Evolutionary conservation across 208 protist genomes (phyloP).

Genomic region (Trypanosoma vivax): DNA sequence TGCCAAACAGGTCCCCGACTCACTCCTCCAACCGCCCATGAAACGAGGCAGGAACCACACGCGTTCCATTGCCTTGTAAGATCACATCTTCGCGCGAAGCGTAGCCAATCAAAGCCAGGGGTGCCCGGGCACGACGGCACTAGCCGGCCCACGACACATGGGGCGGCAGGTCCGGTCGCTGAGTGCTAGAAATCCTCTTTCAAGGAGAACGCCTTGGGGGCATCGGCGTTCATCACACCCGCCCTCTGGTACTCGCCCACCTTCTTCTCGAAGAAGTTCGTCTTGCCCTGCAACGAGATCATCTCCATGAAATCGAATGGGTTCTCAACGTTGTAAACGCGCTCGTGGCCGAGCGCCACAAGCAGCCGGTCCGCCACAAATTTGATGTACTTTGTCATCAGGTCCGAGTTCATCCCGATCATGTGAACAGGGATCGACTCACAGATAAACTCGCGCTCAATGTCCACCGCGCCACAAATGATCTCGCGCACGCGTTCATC

Average conservation of each 20-base stretch:
- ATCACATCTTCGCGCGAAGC: no score
- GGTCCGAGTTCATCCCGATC: constrained; percentile 98
- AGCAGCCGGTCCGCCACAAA: constrained; percentile 99
- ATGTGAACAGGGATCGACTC: constrained; percentile 96
- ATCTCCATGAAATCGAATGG: constrained; percentile 99
- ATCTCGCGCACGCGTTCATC: constrained; percentile 79
- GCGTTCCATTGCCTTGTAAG: no score
- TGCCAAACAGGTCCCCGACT: no score
- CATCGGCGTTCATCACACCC: constrained; percentile 90
- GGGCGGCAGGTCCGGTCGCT: no score
- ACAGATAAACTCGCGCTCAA: constrained; percentile 97
- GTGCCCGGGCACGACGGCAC: no score
- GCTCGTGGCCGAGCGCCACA: constrained; percentile 90
- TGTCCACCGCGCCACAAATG: constrained; percentile 92
- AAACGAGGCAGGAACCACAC: no score
- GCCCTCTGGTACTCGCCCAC: constrained; percentile 98
- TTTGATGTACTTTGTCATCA: constrained; percentile 99
- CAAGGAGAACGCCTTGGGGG: constrained; percentile 81
- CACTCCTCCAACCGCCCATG: no score
- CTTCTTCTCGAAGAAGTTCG: constrained; percentile 99
- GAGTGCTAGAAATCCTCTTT: constrained; percentile 88
- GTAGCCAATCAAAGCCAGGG: no score
- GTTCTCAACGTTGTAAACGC: constrained; percentile 95
- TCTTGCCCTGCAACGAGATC: constrained; percentile 98
- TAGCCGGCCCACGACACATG: no score